Conservation (phyloP, 2,329 filamentous ascomycete genomes). For the Talaromyces sp. region DNA sequence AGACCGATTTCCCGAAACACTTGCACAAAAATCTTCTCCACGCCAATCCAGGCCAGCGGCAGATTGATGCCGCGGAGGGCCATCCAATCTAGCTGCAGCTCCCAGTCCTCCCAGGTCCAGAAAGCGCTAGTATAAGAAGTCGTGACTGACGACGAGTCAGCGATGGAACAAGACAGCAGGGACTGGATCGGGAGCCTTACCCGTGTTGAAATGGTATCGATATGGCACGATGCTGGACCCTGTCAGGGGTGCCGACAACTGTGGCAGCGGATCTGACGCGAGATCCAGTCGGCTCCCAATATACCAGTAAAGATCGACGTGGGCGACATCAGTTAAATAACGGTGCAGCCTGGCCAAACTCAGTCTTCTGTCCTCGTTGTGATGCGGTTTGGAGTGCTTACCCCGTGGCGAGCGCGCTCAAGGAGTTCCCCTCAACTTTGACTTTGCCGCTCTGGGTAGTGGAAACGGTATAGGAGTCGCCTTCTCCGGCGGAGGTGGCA, state of each 20-base stretch:
- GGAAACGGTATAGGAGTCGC: constrained; percentile 20
- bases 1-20: constrained; percentile 45
- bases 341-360: constrained; percentile 30
- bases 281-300: constrained; percentile 39
- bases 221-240: constrained; percentile 42
- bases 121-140: constrained; percentile 50
- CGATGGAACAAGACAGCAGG: background rate
- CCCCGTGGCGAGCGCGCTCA: constrained; percentile 31
- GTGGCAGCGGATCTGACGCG: constrained; percentile 24
- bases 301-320: constrained; percentile 46
- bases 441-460: constrained; percentile 22
- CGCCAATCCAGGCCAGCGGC: constrained; percentile 49
- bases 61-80: constrained; percentile 50
- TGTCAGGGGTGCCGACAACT: constrained; percentile 27
- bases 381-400: constrained; percentile 13
- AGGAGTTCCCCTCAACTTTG: constrained; percentile 27
- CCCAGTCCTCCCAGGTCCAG: constrained; percentile 53
- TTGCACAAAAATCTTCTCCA: constrained; percentile 48
- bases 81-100: constrained; percentile 49
- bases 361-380: background rate
- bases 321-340: constrained; percentile 35
- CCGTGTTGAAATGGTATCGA: constrained; percentile 50
- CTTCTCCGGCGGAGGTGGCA: constrained; percentile 1
- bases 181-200: constrained; percentile 16
- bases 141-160: constrained; percentile 33